These are phyloP conservation scores for Macaranga tanarius DNA, from an alignment of 441 rosid species.

Conservation along the genomic window DNA sequence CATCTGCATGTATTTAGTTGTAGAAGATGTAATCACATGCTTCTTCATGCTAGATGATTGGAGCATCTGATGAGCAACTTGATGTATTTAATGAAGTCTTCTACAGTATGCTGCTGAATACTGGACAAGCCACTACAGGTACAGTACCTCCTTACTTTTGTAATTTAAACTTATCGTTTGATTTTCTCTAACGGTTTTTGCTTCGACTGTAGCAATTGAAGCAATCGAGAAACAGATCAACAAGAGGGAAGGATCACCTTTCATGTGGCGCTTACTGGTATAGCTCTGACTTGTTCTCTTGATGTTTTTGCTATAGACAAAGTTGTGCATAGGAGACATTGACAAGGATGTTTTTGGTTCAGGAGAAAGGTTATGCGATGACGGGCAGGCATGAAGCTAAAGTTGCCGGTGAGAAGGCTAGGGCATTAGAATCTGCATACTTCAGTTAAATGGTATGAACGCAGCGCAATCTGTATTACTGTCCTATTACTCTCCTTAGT, in stretches of 20 bases:
- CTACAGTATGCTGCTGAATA: slow-evolving; percentile 58
- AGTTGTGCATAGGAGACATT: neutral
- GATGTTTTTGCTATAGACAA: neutral
- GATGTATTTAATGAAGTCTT: slow-evolving; percentile 87
- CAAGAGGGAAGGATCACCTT: slow-evolving; percentile 66
- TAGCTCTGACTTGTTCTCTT: neutral
- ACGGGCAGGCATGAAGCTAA: slow-evolving; percentile 48
- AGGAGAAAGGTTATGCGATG: slow-evolving; percentile 63
- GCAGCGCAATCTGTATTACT: neutral
- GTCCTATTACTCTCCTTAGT: neutral
- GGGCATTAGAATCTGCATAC: slow-evolving; percentile 51
- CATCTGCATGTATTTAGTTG: slow-evolving; percentile 1
- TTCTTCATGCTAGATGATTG: slow-evolving; percentile 45
- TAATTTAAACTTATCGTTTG: neutral
- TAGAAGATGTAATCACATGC: neutral
- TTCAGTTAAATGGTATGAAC: slow-evolving; percentile 32
- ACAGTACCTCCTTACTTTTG: slow-evolving; percentile 10
- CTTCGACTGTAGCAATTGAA: slow-evolving; percentile 46
- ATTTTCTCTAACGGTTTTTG: slow-evolving; percentile 18
- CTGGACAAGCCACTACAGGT: slow-evolving; percentile 64
- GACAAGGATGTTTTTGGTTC: slow-evolving; percentile 18
- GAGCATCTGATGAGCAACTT: slow-evolving; percentile 84
- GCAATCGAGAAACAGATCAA: slow-evolving; percentile 52
- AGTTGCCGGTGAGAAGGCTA: slow-evolving; percentile 46
- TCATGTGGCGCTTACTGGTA: slow-evolving; percentile 82